Evolutionary conservation across 805 yeast genomes (phyloP).

Genomic region (Metschnikowia chrysomelidarum): DNA sequence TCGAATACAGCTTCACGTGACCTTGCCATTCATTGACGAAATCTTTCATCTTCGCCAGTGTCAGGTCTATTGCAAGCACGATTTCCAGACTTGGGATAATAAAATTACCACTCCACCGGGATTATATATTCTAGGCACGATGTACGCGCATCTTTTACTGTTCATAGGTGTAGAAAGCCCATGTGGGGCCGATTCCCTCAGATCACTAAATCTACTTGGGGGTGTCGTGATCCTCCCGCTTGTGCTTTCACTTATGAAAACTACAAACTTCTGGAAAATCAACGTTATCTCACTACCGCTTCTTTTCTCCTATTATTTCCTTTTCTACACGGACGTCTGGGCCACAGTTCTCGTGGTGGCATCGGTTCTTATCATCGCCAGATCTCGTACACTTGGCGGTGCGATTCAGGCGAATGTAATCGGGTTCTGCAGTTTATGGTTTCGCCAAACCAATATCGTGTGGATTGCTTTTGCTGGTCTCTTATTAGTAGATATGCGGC

Average conservation of each 20-base stretch:
- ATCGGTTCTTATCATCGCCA: constrained; percentile 48
- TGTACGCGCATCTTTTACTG: constrained; percentile 36
- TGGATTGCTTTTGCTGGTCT: constrained; percentile 72
- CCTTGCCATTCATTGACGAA: constrained; percentile 58
- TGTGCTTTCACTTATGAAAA: constrained; percentile 30
- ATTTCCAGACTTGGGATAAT: constrained; percentile 56
- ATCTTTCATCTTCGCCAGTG: constrained; percentile 84
- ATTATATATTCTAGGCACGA: constrained; percentile 52
- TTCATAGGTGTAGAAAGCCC: constrained; percentile 28
- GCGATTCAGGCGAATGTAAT: constrained; percentile 47
- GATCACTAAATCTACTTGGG: constrained; percentile 62
- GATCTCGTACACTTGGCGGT: constrained; percentile 20
- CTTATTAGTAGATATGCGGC: constrained; percentile 49
- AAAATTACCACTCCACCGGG: constrained; percentile 99
- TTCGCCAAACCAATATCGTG: constrained; percentile 88
- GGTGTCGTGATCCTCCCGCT: constrained; percentile 55
- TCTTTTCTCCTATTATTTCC: constrained; percentile 64
- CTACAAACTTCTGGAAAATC: constrained; percentile 23
- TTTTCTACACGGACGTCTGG: constrained; percentile 95
- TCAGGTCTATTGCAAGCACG: constrained; percentile 56
- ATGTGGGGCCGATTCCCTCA: constrained; percentile 19
- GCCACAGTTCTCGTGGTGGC: constrained; percentile 66
- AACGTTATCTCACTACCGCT: constrained; percentile 58
- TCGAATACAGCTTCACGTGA: constrained; percentile 10
- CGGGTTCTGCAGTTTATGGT: constrained; percentile 62